Percentiles rank a stretch among this genome's conserved stretches.
Evolutionary conservation across 495 filamentous ascomycete species (phyloP).

Genomic region (Pyrenula massariospora): DNA sequence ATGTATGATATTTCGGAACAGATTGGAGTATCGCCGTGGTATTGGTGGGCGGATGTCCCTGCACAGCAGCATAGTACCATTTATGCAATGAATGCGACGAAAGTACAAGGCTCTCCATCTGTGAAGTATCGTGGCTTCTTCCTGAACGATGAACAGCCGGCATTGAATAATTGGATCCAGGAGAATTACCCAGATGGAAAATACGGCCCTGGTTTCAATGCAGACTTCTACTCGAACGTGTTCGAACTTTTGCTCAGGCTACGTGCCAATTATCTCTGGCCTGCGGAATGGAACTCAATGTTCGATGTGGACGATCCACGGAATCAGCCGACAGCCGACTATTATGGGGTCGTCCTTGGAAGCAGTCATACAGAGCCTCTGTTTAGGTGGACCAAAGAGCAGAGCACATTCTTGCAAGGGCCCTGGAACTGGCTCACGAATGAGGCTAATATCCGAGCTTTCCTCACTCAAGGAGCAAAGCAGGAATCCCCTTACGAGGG

Average conservation of each 20-base stretch:
- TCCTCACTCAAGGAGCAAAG: conserved; percentile 54
- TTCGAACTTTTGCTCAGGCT: conserved; percentile 62
- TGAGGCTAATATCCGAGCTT: conserved; percentile 50
- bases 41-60: conserved; percentile 64
- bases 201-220: conserved; percentile 48
- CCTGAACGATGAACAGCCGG: conserved; percentile 68
- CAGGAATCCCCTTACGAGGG: conserved; percentile 53
- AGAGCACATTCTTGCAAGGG: conserved; percentile 42
- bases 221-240: conserved; percentile 54
- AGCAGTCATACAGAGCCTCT: conserved; percentile 67
- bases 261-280: conserved; percentile 64
- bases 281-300: not conserved
- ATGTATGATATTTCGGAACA: conserved; percentile 66
- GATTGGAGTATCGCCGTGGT: conserved; percentile 68
- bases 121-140: conserved; percentile 72
- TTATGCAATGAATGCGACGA: conserved; percentile 38
- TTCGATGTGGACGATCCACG: conserved; percentile 44
- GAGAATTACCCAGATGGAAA: conserved; percentile 32
- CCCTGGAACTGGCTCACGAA: conserved; percentile 58
- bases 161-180: conserved; percentile 57
- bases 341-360: conserved; percentile 61
- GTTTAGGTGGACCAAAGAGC: conserved; percentile 61
- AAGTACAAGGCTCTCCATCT: conserved; percentile 47
- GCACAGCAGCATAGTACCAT: conserved; percentile 39
- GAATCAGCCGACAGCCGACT: conserved; percentile 57